Evolutionary conservation across 345 rosid species (phyloP), one percentile per base, ranked within the genome.

Genomic region (Murraya paniculata): DNA sequence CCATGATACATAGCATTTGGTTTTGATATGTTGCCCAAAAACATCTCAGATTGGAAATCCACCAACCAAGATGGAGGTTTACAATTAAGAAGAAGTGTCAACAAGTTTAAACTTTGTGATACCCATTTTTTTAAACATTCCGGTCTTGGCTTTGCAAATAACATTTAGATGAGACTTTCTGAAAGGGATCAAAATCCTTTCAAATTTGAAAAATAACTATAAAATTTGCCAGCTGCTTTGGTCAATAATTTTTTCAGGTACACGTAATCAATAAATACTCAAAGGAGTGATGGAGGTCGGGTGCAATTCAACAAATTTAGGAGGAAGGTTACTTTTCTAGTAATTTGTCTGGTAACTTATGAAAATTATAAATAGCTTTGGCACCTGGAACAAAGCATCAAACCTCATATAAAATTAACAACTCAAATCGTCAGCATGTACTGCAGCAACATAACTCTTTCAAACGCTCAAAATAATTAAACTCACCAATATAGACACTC

Each of bases 401-500:
- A 10, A 74, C 56, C 77, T 38, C 24, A 66, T 66, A 48, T 28
- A 75, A 35, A 7, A 6, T 9, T 9, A 31, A 53, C 7, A 4
- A 48, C 35, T 33, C 9, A 35, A 18, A 18, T 66, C 61, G 30
- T 30, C 60, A 53, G 2, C 31, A 62, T 69, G 72, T 56, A 30
- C 14, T 27, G n/a, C 24, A 27, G 21, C 48, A 76, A 56, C 19
- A 30, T 24, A 62, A 57, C 45, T 18, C 57, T 53, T 53, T 41
- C 45, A 64, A 64, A 73, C 2, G 14, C 39, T 24, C 24, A 14
- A 62, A 70, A 25, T 58, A 4, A 71, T 27, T 48, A 36, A 74
- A 80, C 93, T 93, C 85, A 93, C 98, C 97, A 18, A 95, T 88
- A 84, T 95, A 95, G 72, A 91, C 73, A 76, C 93, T 87, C 91